Base-by-base conservation (phyloP, 2,329 filamentous ascomycete genomes). In the Pyrenophora tritici-repentis region DNA sequence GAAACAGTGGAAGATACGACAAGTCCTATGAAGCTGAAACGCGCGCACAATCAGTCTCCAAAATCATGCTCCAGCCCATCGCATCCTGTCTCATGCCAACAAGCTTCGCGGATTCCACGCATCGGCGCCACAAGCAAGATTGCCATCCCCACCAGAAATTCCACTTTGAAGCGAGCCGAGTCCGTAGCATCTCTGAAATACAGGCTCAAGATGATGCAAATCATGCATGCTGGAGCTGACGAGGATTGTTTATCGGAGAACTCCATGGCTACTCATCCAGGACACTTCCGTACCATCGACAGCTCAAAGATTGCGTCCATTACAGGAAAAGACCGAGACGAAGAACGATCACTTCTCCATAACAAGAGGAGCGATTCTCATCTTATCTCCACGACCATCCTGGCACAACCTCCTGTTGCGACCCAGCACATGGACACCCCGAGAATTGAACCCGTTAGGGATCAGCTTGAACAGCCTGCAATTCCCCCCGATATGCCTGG, bases 71-170 rank as follows among this genome's bases (percentile, higher is more conserved):
- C 10, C 9, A 29, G 41, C 16, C 20, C 47, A 6, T 35, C 7
- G 3, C 37, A 44, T 36, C 49, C 53, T 3, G 40, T 8, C 2
- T 62, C 57, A 7, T 50, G 56, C 1, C 32, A 47, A 2, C 49
- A 53, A 13, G 49, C 51, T 3, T 72, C 68, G 12, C 64, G 64
- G 16, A 69, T 71, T 22, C 70, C 70, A 8, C 66, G 63, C 5
- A 52, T 53, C 4, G 45, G 55, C 26, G 32, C 48, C 26, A 32
- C 20, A 3, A 47, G 32, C 46, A 55, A 44, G 17, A 35, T 31
- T 3, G 14, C 39, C 2, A 26, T 18, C 12, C 42, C 59, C 3
- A 55, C 55, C 2, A 53, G 50, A 5, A 56, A 52, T 20, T 52
- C 62, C 1, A 56, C 49, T 2, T 14, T 65, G 17, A 62, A 64